Percentiles rank a stretch among this genome's conserved stretches.
These are phyloP conservation scores for Beverwykella pulmonaria DNA, from an alignment of 495 filamentous ascomycete genomes.

Conservation along the genomic window DNA sequence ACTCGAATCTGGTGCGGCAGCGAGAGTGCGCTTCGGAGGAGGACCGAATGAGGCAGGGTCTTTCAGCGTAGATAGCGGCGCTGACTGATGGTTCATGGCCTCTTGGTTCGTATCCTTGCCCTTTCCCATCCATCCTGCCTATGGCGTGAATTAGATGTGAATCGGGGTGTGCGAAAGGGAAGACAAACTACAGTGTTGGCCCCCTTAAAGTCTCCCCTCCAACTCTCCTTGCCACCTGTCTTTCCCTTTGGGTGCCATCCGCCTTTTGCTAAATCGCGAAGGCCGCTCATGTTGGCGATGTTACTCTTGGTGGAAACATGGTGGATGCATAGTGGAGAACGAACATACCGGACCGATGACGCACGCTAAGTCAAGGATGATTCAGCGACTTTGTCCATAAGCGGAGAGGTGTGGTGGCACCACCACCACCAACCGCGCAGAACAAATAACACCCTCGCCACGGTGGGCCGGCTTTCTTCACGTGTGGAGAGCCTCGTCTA, in stretches of 20 bases:
- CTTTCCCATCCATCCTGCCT: slow-evolving; percentile 49
- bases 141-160: background rate
- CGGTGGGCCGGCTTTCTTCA: background rate
- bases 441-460: background rate
- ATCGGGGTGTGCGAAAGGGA: background rate
- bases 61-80: slow-evolving; percentile 74
- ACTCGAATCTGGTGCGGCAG: slow-evolving; percentile 46
- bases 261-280: slow-evolving; percentile 37
- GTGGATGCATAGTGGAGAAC: background rate
- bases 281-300: slow-evolving; percentile 18
- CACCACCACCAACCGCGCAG: background rate
- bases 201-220: slow-evolving; percentile 41
- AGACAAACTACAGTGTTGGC: slow-evolving; percentile 38
- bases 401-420: too few species aligned
- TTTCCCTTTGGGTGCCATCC: slow-evolving; percentile 44
- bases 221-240: slow-evolving; percentile 36
- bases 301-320: background rate
- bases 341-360: slow-evolving; percentile 5
- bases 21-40: slow-evolving; percentile 71
- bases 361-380: slow-evolving; percentile 5
- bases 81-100: slow-evolving; percentile 57
- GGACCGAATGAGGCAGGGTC: slow-evolving; percentile 85
- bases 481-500: background rate
- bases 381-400: background rate
- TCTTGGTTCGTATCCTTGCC: slow-evolving; percentile 50